Percentiles rank a stretch among this genome's conserved stretches.
Evolutionary conservation across 768 basidiomycete species (phyloP).

Genomic region (Amylocystis lapponica): DNA sequence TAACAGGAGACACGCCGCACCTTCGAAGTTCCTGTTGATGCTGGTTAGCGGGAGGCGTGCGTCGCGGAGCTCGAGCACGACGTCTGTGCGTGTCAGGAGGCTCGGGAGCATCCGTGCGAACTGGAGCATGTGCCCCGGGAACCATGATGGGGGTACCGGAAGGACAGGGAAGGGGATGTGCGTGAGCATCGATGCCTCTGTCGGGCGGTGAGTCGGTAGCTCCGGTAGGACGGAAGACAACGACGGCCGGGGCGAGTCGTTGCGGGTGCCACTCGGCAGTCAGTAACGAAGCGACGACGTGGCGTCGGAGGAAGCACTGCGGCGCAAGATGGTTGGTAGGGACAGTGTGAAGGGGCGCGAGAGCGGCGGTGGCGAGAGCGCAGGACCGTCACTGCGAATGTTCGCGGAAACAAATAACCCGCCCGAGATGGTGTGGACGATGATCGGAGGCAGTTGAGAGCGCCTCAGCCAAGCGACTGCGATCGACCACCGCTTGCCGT

Average conservation of each 20-base stretch:
- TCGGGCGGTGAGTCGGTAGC: not conserved
- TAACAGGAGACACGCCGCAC: slow-evolving; percentile 35
- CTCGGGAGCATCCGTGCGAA: slow-evolving; percentile 74
- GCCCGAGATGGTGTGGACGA: not conserved
- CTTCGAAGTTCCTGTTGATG: slow-evolving; percentile 87
- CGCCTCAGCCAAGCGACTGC: not conserved
- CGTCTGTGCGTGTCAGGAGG: slow-evolving; percentile 75
- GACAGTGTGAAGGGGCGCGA: no score
- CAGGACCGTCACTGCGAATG: not conserved
- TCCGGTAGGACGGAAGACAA: no score
- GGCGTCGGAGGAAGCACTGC: not conserved
- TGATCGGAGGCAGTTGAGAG: not conserved
- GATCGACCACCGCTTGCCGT: not conserved
- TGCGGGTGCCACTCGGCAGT: not conserved
- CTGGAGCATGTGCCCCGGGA: slow-evolving; percentile 91
- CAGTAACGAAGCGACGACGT: not conserved
- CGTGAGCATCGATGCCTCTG: slow-evolving; percentile 25
- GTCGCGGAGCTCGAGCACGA: slow-evolving; percentile 94
- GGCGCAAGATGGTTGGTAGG: no score
- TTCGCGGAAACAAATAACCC: slow-evolving; percentile 2
- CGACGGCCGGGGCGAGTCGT: not conserved
- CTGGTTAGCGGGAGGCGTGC: slow-evolving; percentile 89
- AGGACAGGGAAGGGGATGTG: slow-evolving; percentile 42
- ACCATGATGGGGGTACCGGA: slow-evolving; percentile 84
- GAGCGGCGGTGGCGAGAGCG: not conserved